Evolutionary conservation across 2,329 filamentous ascomycete species (phyloP).

Genomic region (Pseudopyricularia javanii): DNA sequence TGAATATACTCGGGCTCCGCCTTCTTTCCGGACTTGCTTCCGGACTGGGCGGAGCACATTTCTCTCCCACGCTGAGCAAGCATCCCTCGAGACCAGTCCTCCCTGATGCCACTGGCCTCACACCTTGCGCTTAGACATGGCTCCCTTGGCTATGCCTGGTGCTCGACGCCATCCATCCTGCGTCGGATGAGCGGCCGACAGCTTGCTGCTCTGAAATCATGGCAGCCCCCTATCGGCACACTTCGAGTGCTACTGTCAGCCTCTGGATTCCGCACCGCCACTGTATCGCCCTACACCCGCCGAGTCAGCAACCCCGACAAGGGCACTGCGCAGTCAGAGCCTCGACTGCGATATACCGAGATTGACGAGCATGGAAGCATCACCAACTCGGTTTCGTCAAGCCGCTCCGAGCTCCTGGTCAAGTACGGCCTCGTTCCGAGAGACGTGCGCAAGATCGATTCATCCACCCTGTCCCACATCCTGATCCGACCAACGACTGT

Average conservation of each 20-base stretch:
- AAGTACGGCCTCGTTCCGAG: conserved; percentile 91
- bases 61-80: background rate
- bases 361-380: conserved; percentile 88
- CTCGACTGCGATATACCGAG: conserved; percentile 84
- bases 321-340: conserved; percentile 55
- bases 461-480: conserved; percentile 87
- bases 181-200: background rate
- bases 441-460: conserved; percentile 95
- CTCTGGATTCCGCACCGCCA: background rate
- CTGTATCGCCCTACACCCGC: background rate
- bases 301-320: background rate
- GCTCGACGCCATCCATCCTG: background rate
- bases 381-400: conserved; percentile 86
- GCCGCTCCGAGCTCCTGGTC: conserved; percentile 92
- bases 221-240: background rate
- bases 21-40: background rate
- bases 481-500: conserved; percentile 87
- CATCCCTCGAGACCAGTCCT: background rate
- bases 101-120: background rate
- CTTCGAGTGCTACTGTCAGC: background rate
- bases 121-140: background rate
- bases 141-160: background rate
- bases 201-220: background rate
- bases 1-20: background rate
- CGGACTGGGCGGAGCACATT: background rate